phyloP scores from a whole-genome alignment of 192 early-diverging fungal genomes.

The Pilobolus umbonatus region DNA sequence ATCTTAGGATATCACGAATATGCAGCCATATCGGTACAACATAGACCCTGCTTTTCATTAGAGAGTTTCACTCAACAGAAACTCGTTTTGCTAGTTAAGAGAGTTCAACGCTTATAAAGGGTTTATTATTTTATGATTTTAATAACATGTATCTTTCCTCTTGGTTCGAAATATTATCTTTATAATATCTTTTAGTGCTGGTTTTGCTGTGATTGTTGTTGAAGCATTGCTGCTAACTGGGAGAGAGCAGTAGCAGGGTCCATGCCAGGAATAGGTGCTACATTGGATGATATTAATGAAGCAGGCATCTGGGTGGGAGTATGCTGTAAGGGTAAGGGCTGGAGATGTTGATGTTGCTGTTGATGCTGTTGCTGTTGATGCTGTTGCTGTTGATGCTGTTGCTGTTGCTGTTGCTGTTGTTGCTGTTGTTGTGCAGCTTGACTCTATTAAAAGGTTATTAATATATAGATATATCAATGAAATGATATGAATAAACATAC shows the following conservation, averaged over 20 bases:
- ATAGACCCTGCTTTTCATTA: no score
- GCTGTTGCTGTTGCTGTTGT: slow-evolving; percentile 11
- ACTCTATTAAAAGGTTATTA: neutral
- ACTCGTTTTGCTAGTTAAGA: no score
- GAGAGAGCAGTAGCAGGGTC: slow-evolving; percentile 13
- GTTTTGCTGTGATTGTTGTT: slow-evolving; percentile 2
- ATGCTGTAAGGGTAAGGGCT: neutral
- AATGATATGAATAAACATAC: slow-evolving; percentile 4
- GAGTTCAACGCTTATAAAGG: no score
- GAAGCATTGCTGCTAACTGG: slow-evolving; percentile 3
- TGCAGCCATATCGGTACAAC: no score
- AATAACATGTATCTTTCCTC: no score
- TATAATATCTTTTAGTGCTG: no score
- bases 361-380: neutral
- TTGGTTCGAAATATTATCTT: no score
- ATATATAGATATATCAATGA: neutral
- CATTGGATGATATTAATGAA: neutral
- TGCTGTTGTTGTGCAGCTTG: slow-evolving; percentile 18
- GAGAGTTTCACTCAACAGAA: no score
- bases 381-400: neutral
- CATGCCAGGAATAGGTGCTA: slow-evolving; percentile 13
- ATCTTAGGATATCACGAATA: no score
- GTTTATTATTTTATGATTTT: no score
- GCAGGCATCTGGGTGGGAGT: neutral
- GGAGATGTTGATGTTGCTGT: slow-evolving; percentile 5